A percentile compares a stretch with the other conserved stretches of the same genome.
These are phyloP conservation scores for Solanum hybrid DNA, from an alignment of 305 asterid genomes.

Conservation along the genomic window DNA sequence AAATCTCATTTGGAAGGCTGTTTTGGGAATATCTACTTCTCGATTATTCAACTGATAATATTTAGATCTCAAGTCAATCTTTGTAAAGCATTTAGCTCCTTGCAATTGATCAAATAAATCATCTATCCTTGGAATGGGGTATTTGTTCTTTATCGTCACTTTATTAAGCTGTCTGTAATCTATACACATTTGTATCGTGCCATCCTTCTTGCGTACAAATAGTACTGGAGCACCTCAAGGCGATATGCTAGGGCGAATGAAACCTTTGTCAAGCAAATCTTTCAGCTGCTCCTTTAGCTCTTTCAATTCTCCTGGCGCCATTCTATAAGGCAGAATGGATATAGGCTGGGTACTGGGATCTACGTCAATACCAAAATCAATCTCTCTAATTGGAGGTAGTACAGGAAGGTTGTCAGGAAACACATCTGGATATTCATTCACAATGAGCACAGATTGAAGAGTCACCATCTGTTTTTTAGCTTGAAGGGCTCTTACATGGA, in stretches of 20 bases:
- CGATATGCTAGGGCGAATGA: neutral
- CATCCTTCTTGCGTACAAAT: neutral
- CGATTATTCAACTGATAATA: neutral
- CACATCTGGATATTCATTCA: too few relatives aligned
- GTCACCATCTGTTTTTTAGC: too few relatives aligned
- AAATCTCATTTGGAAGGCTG: too few relatives aligned
- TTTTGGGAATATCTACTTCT: too few relatives aligned
- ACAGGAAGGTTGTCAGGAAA: neutral
- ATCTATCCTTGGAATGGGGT: neutral
- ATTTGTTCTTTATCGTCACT: neutral
- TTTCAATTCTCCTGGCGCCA: neutral
- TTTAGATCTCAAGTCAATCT: neutral
- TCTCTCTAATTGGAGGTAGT: neutral
- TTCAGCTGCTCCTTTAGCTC: neutral
- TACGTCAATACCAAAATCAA: neutral
- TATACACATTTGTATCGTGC: neutral
- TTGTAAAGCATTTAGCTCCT: neutral
- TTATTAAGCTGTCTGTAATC: neutral
- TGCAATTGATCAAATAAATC: neutral
- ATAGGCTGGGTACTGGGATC: neutral
- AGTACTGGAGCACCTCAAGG: neutral
- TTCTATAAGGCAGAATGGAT: neutral
- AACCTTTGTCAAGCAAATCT: neutral
- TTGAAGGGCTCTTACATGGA: too few relatives aligned
- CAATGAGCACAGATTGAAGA: too few relatives aligned